Evolutionary conservation across 2,329 filamentous ascomycete genomes (phyloP), one percentile per base, ranked within the genome.

Genomic region (Septoria linicola): DNA sequence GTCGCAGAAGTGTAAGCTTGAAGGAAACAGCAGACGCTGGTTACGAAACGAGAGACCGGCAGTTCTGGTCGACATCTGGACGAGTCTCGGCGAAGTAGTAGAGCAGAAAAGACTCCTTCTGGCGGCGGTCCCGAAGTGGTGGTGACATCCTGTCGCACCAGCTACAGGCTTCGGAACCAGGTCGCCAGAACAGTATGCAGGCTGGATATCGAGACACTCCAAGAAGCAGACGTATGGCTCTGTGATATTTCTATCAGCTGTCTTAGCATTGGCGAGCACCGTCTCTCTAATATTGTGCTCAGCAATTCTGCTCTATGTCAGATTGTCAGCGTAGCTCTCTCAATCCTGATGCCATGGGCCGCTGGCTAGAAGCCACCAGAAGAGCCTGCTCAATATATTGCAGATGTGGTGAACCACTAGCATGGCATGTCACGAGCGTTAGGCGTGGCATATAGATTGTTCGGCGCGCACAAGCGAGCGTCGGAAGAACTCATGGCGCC

Each of bases 371-470:
- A 27, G 23, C 23, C 23, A 10, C 23, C 23, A 27, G 23, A 27
- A 27, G 23, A 27, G 23, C 23, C 10, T 27, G 23, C 5, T 27
- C 23, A 27, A 27, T 27, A 5, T 27, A 27, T 27, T 27, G 23
- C 23, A 27, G 37, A 39, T 44, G 31, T 40, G 35, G 19, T 37
- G 31, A 16, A 19, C 10, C 41, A 13, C 30, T 30, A 21, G 43
- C 41, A 36, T 36, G 20, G 17, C 49, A 40, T 11, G 31, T 36
- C 25, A 40, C 31, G 37, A 19, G 25, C 20, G 30, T 42, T 52
- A 37, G 37, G 37, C 49, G 49, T 52, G 36, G 3, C 30, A 47
- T 36, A 37, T 52, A 52, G 42, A 52, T 52, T 52, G 42, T 41
- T 17, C n/a, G 31, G 4, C 41, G 35, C 41, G 42, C 19, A 27